phyloP scores from a whole-genome alignment of 495 filamentous ascomycete genomes.

The Barbatosphaeria neglecta region DNA sequence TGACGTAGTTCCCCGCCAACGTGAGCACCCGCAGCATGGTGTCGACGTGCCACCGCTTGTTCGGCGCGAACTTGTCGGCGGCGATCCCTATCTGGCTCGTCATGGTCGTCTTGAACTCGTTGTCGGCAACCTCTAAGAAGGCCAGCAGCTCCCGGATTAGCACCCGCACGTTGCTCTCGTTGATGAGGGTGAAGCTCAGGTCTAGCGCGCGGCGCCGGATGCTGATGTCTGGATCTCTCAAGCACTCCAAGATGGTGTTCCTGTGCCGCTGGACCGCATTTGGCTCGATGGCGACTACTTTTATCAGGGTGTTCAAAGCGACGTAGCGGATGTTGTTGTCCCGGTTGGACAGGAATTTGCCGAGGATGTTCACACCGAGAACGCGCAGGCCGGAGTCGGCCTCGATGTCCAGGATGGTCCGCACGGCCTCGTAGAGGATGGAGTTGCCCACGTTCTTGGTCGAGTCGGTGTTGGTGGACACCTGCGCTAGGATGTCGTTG shows the following conservation, averaged over 20 bases:
- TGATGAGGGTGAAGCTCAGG: slow-evolving; percentile 94
- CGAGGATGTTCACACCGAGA: slow-evolving; percentile 92
- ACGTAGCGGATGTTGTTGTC: slow-evolving; percentile 99
- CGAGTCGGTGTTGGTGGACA: slow-evolving; percentile 95
- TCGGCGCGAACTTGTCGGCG: slow-evolving; percentile 88
- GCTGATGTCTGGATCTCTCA: slow-evolving; percentile 97
- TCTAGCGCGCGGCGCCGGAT: slow-evolving; percentile 90
- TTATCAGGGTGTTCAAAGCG: slow-evolving; percentile 91
- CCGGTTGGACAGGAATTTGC: slow-evolving; percentile 93
- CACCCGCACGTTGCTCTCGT: slow-evolving; percentile 88
- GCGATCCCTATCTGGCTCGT: slow-evolving; percentile 95
- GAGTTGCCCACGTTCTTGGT: slow-evolving; percentile 98
- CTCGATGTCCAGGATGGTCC: slow-evolving; percentile 96
- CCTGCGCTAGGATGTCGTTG: slow-evolving; percentile 96
- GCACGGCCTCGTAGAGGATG: slow-evolving; percentile 93
- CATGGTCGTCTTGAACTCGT: slow-evolving; percentile 97
- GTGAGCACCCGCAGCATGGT: slow-evolving; percentile 94
- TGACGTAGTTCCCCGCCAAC: slow-evolving; percentile 89
- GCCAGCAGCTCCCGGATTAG: slow-evolving; percentile 85
- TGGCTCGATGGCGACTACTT: slow-evolving; percentile 95
- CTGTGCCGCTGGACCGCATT: slow-evolving; percentile 95
- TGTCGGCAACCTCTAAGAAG: slow-evolving; percentile 92
- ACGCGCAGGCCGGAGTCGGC: slow-evolving; percentile 90
- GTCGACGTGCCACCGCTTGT: slow-evolving; percentile 96
- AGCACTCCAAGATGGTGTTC: slow-evolving; percentile 92